Conservation (phyloP, 305 asterid genomes). For the Fraxinus nigra region DNA sequence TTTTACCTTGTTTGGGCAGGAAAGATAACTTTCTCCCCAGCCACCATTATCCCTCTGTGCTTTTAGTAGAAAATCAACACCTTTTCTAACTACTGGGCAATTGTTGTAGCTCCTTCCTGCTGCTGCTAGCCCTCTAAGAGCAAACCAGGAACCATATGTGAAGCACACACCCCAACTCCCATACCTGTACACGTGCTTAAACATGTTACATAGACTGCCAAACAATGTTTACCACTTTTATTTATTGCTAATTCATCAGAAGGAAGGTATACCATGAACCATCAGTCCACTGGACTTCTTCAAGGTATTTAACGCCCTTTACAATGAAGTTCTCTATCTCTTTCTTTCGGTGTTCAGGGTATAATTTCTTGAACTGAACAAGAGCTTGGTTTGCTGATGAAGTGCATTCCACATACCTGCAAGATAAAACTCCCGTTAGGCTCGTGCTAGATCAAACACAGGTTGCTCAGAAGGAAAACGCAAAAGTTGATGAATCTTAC, state of each 20-base stretch:
- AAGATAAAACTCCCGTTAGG: neutral
- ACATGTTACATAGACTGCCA: neutral
- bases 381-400: constrained; percentile 76
- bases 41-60: constrained; percentile 78
- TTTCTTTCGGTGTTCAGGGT: constrained; percentile 64
- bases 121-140: constrained; percentile 77
- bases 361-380: constrained; percentile 55
- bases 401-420: constrained; percentile 83
- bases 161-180: constrained; percentile 95
- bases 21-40: constrained; percentile 91
- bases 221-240: neutral
- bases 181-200: constrained; percentile 43
- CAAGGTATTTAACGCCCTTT: constrained; percentile 59
- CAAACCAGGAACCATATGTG: constrained; percentile 88
- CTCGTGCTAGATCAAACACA: neutral
- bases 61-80: constrained; percentile 57
- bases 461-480: neutral
- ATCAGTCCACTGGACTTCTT: constrained; percentile 65
- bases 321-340: constrained; percentile 55
- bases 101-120: constrained; percentile 57
- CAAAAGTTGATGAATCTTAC: constrained; percentile 38
- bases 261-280: constrained; percentile 71
- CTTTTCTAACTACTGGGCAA: constrained; percentile 58
- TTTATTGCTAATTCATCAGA: neutral
- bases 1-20: constrained; percentile 79